Base-by-base conservation (phyloP, 1,139 yeast genomes). In the Yamadazyma membranifaciens region DNA sequence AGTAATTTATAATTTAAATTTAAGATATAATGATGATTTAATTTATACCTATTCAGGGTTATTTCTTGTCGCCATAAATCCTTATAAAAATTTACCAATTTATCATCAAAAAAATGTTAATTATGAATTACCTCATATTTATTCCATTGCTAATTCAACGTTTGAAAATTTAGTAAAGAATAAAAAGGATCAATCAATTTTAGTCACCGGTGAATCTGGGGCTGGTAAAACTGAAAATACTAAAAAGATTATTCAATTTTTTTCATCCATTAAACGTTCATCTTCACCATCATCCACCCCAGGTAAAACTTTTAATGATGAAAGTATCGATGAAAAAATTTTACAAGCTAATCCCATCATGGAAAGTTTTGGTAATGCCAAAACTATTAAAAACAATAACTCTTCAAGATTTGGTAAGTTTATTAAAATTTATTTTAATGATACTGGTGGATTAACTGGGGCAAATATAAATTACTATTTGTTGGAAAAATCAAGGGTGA, bases 211-310 rank as follows among this genome's bases (percentile, higher is more conserved):
- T 46, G 99, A 94, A 60, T 86, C 96, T 24, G 99, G 98, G 46
- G 98, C 98, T 0, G 98, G 98, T 43, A 92, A 92, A 60, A 92
- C 98, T 0, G 98, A 92, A 64, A 92, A 88, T 52, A 92, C 98
- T n/a, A 92, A 92, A 61, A 88, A 87, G 56, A 91, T 92, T 45
- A 86, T 94, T 49, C 98, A 91, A 60, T 92, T 89, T 61, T 72
- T 94, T 42, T 88, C 97, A 0, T 82, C 91, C 6, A 81, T 88
- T 31, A 51, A 56, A 10, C 35, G 29, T 12, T 34, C 41, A 45
- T 22, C 39, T 42, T 11, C 49, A 27, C 34, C 29, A 30, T 27
- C 33, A 10, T 10, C 11, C 9, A 12, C 36, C 6, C 15, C 20
- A 2, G 6, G 16, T 9, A 13, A 16, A 10, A n/a, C 9, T 7